phyloP scores from a whole-genome alignment of 805 yeast genomes.

The Metschnikowia baotianmanensis region DNA sequence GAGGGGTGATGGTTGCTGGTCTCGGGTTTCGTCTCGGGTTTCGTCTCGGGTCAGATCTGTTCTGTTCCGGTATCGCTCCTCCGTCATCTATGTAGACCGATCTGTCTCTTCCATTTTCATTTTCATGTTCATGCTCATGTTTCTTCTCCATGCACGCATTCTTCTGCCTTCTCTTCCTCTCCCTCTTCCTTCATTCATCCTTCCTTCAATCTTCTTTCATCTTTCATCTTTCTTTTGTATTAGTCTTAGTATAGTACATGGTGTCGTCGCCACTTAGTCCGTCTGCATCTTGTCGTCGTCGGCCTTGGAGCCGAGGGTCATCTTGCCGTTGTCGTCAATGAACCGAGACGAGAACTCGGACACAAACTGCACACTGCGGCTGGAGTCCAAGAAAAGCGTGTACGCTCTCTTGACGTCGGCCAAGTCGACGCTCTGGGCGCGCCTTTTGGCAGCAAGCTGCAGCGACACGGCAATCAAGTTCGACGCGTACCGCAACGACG shows the following conservation, averaged over 20 bases:
- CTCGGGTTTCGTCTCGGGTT: no score
- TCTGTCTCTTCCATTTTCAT: no score
- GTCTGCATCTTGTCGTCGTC: slow-evolving; percentile 41
- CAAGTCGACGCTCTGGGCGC: slow-evolving; percentile 66
- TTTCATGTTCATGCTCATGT: no score
- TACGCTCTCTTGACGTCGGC: slow-evolving; percentile 86
- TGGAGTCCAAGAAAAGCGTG: slow-evolving; percentile 81
- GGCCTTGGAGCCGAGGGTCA: slow-evolving; percentile 43
- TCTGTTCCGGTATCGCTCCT: no score
- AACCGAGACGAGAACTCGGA: slow-evolving; percentile 66
- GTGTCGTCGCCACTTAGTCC: slow-evolving; percentile 14
- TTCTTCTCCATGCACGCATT: neutral
- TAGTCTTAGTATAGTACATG: neutral
- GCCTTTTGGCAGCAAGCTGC: slow-evolving; percentile 80
- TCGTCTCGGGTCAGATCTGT: no score
- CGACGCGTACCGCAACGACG: slow-evolving; percentile 88
- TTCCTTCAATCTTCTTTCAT: neutral
- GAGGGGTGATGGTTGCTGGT: neutral
- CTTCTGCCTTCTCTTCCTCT: neutral
- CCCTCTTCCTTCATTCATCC: neutral
- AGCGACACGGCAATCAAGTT: slow-evolving; percentile 89
- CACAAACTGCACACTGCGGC: slow-evolving; percentile 83
- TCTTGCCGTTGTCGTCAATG: slow-evolving; percentile 77
- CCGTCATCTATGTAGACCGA: no score
- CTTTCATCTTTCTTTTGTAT: neutral